A percentile compares a stretch with the other conserved stretches of the same genome.
These are phyloP conservation scores for Thielaviopsis populi DNA, from an alignment of 2,329 filamentous ascomycete species.

Conservation along the genomic window DNA sequence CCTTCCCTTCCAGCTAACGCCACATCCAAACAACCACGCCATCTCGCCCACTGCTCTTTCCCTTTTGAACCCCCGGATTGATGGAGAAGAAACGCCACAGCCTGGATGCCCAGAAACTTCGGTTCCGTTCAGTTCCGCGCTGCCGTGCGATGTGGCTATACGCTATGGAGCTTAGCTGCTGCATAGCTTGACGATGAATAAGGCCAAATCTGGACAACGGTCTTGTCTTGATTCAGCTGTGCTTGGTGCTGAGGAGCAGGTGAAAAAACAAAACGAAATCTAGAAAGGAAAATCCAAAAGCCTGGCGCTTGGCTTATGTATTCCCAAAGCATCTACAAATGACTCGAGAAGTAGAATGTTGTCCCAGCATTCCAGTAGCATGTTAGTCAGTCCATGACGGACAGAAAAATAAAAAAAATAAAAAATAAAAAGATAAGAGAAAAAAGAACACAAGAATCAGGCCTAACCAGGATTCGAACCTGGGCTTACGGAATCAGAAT, in stretches of 20 bases:
- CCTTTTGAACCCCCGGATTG: not conserved
- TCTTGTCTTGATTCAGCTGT: not conserved
- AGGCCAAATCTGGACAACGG: not conserved
- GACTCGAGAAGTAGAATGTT: not conserved
- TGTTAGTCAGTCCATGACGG: not conserved
- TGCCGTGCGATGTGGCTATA: not conserved
- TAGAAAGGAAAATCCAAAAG: not conserved
- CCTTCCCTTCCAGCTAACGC: not conserved
- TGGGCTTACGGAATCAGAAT: constrained; percentile 9
- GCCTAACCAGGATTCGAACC: constrained; percentile 9
- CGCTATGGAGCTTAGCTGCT: not conserved
- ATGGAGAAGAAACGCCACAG: not conserved
- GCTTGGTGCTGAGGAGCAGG: not conserved
- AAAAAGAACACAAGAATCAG: not conserved
- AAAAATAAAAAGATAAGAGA: not conserved
- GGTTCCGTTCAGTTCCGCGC: not conserved
- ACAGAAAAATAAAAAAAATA: not conserved
- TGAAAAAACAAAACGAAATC: not conserved
- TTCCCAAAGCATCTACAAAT: not conserved
- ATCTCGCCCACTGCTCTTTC: not conserved
- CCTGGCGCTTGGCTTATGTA: not conserved
- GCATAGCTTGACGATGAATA: not conserved
- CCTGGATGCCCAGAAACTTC: not conserved
- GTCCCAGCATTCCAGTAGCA: not conserved
- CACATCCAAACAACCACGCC: not conserved